Evolutionary conservation across 2,329 filamentous ascomycete genomes (phyloP).

Genomic region (Trichoderma brevicompactum): DNA sequence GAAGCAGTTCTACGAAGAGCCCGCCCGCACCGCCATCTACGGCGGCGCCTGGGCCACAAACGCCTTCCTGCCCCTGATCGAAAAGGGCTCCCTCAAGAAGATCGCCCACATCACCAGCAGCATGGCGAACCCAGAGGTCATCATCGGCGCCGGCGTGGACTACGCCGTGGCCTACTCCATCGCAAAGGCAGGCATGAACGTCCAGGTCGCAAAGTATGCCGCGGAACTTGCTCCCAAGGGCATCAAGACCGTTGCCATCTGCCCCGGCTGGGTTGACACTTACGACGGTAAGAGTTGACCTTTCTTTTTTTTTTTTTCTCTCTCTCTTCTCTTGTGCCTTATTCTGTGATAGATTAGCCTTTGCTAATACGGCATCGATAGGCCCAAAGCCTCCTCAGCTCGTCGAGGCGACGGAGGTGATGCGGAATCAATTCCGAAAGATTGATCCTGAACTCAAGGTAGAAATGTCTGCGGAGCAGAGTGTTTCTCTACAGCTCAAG

Average conservation of each 20-base stretch:
- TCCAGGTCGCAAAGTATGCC: slow-evolving; percentile 47
- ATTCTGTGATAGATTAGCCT: not conserved
- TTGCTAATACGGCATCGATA: not conserved
- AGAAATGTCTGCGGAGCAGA: slow-evolving; percentile 23
- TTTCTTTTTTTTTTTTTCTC: no score
- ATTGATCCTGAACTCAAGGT: slow-evolving; percentile 10
- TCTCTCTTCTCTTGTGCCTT: not conserved
- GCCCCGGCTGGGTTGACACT: slow-evolving; percentile 32
- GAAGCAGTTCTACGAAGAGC: slow-evolving; percentile 42
- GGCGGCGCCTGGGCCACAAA: slow-evolving; percentile 37
- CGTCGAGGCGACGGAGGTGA: not conserved
- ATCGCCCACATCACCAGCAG: slow-evolving; percentile 46
- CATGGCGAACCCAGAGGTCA: slow-evolving; percentile 41
- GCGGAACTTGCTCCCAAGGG: slow-evolving; percentile 35
- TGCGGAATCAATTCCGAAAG: slow-evolving; percentile 3
- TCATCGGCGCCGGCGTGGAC: slow-evolving; percentile 34
- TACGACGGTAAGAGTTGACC: slow-evolving; percentile 10
- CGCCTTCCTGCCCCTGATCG: slow-evolving; percentile 47
- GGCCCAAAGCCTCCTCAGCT: slow-evolving; percentile 7
- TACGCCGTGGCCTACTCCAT: slow-evolving; percentile 42
- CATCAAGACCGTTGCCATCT: slow-evolving; percentile 29
- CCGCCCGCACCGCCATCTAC: slow-evolving; percentile 44
- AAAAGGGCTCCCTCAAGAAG: slow-evolving; percentile 47
- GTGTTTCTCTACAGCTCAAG: slow-evolving; percentile 19
- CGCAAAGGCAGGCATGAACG: slow-evolving; percentile 48